phyloP scores from a whole-genome alignment of 805 yeast species.

The Pichia rugopelliculosa region DNA sequence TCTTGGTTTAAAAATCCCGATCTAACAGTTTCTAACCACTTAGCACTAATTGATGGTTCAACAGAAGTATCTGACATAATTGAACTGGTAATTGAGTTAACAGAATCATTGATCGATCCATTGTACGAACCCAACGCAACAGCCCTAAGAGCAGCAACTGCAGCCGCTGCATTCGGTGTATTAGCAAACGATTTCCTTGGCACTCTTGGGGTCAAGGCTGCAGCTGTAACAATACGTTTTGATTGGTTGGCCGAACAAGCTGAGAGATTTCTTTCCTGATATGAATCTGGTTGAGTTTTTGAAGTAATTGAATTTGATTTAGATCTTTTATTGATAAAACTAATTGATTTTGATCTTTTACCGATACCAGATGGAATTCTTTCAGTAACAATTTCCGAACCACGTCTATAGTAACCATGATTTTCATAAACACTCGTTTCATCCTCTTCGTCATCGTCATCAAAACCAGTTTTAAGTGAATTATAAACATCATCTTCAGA shows the following conservation, averaged over 20 bases:
- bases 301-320: constrained; percentile 16
- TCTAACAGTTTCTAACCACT: constrained; percentile 68
- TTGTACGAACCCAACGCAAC: constrained; percentile 50
- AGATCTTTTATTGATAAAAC: constrained; percentile 48
- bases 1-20: constrained; percentile 74
- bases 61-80: constrained; percentile 30
- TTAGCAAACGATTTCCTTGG: constrained; percentile 52
- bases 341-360: constrained; percentile 61
- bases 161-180: constrained; percentile 60
- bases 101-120: constrained; percentile 31
- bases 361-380: constrained; percentile 34
- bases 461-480: constrained; percentile 21
- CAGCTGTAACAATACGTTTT: constrained; percentile 46
- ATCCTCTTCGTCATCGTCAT: constrained; percentile 34
- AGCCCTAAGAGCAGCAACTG: constrained; percentile 67
- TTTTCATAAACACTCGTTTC: constrained; percentile 20
- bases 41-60: constrained; percentile 37
- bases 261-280: background rate
- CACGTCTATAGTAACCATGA: constrained; percentile 25
- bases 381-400: constrained; percentile 29
- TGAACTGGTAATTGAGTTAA: constrained; percentile 28
- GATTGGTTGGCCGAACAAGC: background rate
- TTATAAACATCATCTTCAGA: constrained; percentile 38
- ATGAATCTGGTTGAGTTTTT: background rate
- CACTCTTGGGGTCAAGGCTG: constrained; percentile 77